Percentiles rank a stretch among this genome's conserved stretches.
These are phyloP conservation scores for Mrakia hoshinonis DNA, from an alignment of 768 basidiomycete species.

Conservation along the genomic window DNA sequence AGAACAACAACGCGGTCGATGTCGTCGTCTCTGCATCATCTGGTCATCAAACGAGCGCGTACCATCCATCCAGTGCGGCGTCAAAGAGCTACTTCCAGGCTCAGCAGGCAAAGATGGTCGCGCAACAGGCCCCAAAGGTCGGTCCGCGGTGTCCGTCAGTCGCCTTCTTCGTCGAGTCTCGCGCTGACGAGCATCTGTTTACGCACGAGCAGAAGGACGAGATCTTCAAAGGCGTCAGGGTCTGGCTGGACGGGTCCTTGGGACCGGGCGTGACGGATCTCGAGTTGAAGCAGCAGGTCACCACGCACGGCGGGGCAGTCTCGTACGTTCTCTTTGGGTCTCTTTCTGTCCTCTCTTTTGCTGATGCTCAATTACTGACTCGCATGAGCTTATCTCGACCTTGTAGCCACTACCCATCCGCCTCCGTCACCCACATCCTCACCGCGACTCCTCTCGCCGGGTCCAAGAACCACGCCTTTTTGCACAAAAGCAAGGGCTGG, in stretches of 20 bases:
- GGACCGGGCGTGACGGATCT: constrained; percentile 3
- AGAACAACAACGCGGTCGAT: constrained; percentile 1
- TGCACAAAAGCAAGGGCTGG: constrained; percentile 14
- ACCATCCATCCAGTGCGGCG: not conserved
- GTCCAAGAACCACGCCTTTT: constrained; percentile 10
- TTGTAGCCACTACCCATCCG: constrained; percentile 2
- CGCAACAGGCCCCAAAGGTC: constrained; percentile 11
- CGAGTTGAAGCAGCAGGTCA: constrained; percentile 5
- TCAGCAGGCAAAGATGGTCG: constrained; percentile 11
- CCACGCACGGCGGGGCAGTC: constrained; percentile 3
- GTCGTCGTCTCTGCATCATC: constrained; percentile 8
- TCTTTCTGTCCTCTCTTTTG: not conserved
- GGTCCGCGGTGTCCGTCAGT: not conserved
- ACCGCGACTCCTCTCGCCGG: constrained; percentile 6
- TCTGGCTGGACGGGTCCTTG: constrained; percentile 16
- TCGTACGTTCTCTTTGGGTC: not conserved
- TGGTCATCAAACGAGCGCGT: constrained; percentile 7
- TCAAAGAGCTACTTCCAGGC: not conserved
- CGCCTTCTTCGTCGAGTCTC: no score
- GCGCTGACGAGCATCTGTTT: not conserved
- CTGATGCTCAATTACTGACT: not conserved
- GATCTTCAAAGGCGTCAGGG: constrained; percentile 8
- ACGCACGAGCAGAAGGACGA: not conserved
- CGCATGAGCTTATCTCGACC: not conserved
- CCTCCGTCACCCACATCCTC: constrained; percentile 18